Base-by-base conservation (phyloP, 2,329 filamentous ascomycete genomes). In the Stenocarpella maydis region DNA sequence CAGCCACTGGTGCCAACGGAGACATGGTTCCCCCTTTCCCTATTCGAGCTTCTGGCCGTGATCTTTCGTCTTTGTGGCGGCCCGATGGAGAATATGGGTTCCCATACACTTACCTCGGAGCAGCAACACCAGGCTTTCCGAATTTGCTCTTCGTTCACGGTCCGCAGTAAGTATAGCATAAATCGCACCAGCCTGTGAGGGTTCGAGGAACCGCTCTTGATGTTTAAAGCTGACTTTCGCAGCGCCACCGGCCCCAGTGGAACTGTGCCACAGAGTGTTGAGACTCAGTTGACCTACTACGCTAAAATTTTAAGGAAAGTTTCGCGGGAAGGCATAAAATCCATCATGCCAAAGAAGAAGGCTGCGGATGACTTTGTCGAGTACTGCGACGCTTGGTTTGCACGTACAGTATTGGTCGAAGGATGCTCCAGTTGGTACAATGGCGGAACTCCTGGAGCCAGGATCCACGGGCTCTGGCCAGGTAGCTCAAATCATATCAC, bases 351-450 rank as follows among this genome's bases (percentile, higher is more conserved):
- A 0, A 86, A 84, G 0, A 82, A 83, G 55, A 80, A 82, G 37
- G 91, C 91, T 0, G 81, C 90, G 0, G 89, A 92, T 49, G 90
- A 92, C 73, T 91, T 90, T 71, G 78, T 87, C 14, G 84, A 85
- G 65, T 91, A 90, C 77, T 82, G 81, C 31, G 84, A 88, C 72
- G 83, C 84, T 0, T 89, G 88, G 75, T 88, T 88, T 73, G 77
- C 79, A 0, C 83, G 78, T 26, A 88, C 86, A 0, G 86, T 88
- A 1, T 78, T 90, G 68, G 83, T 84, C 0, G 88, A 90, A 65
- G 86, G 87, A 68, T 93, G 91, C 49, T 91, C 88, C 0, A 60
- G 55, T 41, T 93, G 91, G 91, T 91, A 91, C 70, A 93, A 93
- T 70, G 88, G 91, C 15, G 88, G 88, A 0, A 80, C 80, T 7